These are phyloP conservation scores for sweet orange (Citrus sinensis) DNA, from an alignment of 345 rosid species.

Conservation along the genomic window DNA sequence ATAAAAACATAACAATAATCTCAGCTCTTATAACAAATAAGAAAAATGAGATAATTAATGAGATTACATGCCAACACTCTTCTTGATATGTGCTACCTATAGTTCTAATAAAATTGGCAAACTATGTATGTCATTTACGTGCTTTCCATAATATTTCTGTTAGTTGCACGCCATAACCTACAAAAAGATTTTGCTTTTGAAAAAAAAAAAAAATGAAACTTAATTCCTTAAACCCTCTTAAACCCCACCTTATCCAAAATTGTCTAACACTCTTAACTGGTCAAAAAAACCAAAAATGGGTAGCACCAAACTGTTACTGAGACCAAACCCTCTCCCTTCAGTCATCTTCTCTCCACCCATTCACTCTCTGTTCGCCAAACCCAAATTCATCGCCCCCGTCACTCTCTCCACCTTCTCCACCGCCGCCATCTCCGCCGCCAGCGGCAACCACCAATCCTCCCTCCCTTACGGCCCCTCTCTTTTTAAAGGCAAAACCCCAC, in stretches of 20 bases:
- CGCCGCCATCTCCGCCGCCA: conserved; percentile 1
- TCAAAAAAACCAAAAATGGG: conserved; percentile 26
- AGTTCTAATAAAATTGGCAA: too few relatives aligned
- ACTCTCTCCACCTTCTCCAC: conserved; percentile 32
- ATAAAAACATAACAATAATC: too few relatives aligned
- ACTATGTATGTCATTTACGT: too few relatives aligned
- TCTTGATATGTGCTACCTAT: too few relatives aligned
- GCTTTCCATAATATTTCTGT: too few relatives aligned
- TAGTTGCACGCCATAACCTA: too few relatives aligned
- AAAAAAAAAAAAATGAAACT: too few relatives aligned
- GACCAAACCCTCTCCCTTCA: conserved; percentile 33
- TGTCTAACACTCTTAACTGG: too few relatives aligned
- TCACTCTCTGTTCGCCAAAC: conserved; percentile 21
- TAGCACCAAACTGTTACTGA: conserved; percentile 39
- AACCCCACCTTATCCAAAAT: conserved; percentile 11
- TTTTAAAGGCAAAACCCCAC: conserved; percentile 46
- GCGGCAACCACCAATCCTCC: conserved; percentile 12
- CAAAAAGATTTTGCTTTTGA: too few relatives aligned
- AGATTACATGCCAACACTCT: too few relatives aligned
- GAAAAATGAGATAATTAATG: too few relatives aligned
- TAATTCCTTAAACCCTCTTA: neutral
- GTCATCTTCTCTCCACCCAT: conserved; percentile 19
- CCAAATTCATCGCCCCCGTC: conserved; percentile 3
- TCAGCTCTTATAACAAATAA: too few relatives aligned
- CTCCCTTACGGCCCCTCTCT: conserved; percentile 79